These are phyloP conservation scores for Erodium moschatum DNA, from an alignment of 441 rosid species.

Conservation along the genomic window DNA sequence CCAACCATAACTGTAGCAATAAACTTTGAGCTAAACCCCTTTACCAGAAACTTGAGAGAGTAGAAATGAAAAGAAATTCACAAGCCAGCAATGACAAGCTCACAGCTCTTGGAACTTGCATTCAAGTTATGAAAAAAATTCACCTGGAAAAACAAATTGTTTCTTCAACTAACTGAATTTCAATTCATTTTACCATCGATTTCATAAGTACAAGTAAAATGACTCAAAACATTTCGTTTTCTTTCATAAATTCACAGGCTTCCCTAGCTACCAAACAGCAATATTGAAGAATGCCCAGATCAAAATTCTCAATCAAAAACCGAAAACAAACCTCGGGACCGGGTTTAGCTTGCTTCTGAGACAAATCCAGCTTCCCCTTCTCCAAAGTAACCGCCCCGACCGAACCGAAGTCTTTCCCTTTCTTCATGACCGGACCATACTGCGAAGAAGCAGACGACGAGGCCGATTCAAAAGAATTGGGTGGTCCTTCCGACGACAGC, in stretches of 20 bases:
- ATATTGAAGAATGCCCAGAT: background rate
- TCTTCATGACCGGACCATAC: conserved; percentile 64
- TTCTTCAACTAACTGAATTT: background rate
- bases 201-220: background rate
- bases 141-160: background rate
- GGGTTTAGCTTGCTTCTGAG: conserved; percentile 47
- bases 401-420: conserved; percentile 43
- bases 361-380: conserved; percentile 67
- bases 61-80: background rate
- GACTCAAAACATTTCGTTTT: background rate
- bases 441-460: conserved; percentile 27
- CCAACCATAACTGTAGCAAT: background rate
- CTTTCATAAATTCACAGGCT: background rate
- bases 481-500: background rate
- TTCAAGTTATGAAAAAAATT: background rate
- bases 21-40: background rate
- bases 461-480: conserved; percentile 21
- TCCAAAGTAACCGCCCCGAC: conserved; percentile 76
- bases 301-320: background rate
- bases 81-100: background rate
- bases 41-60: background rate
- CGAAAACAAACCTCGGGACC: conserved; percentile 60
- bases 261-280: background rate
- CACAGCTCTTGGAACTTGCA: background rate
- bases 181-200: too few relatives aligned